Percentiles rank a stretch among this genome's conserved stretches.
Evolutionary conservation across 768 basidiomycete genomes (phyloP).

Genomic region (Asterophora lycoperdoides): DNA sequence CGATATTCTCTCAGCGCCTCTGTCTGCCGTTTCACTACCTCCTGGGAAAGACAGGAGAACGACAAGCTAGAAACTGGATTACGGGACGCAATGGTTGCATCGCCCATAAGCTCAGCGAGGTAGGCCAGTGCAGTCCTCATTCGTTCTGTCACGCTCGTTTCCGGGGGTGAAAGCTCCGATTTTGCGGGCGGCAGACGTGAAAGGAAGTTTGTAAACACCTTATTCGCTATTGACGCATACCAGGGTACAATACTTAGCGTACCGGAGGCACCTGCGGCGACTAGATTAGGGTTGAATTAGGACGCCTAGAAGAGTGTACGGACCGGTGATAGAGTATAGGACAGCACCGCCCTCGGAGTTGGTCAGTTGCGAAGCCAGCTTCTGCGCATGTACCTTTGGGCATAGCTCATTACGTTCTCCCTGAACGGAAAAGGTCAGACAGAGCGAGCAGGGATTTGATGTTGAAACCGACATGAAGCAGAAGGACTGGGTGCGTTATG

Average conservation of each 20-base stretch:
- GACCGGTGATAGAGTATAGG: conserved; percentile 62
- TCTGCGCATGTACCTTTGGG: conserved; percentile 54
- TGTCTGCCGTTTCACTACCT: conserved; percentile 47
- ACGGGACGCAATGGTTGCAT: conserved; percentile 42
- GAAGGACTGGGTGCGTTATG: conserved; percentile 60
- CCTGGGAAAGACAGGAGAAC: conserved; percentile 58
- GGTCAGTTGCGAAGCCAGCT: conserved; percentile 42
- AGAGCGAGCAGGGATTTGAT: background rate
- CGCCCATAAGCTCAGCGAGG: conserved; percentile 48
- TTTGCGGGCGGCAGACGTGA: conserved; percentile 45
- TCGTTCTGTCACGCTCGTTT: conserved; percentile 36
- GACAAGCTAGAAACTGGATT: conserved; percentile 62
- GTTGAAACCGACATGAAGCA: conserved; percentile 53
- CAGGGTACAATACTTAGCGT: conserved; percentile 53
- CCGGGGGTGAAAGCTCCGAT: conserved; percentile 43
- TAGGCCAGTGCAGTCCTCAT: conserved; percentile 51
- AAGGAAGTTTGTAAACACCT: conserved; percentile 60
- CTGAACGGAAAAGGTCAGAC: conserved; percentile 27
- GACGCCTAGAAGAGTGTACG: background rate
- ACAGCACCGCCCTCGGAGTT: conserved; percentile 47
- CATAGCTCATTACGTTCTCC: conserved; percentile 55
- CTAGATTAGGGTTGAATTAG: background rate
- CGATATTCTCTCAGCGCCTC: conserved; percentile 44
- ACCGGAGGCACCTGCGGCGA: conserved; percentile 45
- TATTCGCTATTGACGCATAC: conserved; percentile 58